Conservation (phyloP, 768 basidiomycete species). For the Russula brevipes region DNA sequence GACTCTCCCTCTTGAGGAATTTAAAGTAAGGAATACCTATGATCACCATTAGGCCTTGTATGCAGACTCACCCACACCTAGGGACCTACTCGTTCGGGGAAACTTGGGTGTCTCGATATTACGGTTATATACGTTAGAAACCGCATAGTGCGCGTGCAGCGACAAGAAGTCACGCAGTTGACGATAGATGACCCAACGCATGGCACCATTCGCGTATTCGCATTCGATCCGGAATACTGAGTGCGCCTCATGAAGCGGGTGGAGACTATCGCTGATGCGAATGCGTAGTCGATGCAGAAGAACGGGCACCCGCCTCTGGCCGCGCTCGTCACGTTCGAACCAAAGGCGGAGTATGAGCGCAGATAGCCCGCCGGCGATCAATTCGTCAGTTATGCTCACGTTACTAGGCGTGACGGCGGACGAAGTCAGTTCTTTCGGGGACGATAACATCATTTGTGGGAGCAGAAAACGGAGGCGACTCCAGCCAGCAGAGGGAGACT, state of each 20-base stretch:
- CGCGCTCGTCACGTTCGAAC: conserved; percentile 84
- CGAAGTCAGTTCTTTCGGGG: conserved; percentile 30
- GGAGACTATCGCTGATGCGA: conserved; percentile 79
- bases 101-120: conserved; percentile 80
- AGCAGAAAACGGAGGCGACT: conserved; percentile 58
- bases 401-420: conserved; percentile 47
- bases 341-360: conserved; percentile 74
- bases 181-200: conserved; percentile 93
- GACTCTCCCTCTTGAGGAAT: conserved; percentile 63
- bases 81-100: conserved; percentile 61
- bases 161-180: conserved; percentile 89
- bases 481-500: conserved; percentile 47
- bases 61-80: neutral
- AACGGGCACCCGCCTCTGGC: conserved; percentile 71
- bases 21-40: conserved; percentile 88
- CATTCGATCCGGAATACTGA: conserved; percentile 90
- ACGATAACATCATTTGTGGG: conserved; percentile 45
- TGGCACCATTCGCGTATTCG: conserved; percentile 90
- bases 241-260: conserved; percentile 70
- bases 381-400: conserved; percentile 78
- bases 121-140: conserved; percentile 75
- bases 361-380: conserved; percentile 74
- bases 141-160: conserved; percentile 81
- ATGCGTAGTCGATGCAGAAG: conserved; percentile 78
- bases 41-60: neutral